These are phyloP conservation scores for Farysia itapuensis DNA, from an alignment of 1,284 basidiomycete species.

Conservation along the genomic window DNA sequence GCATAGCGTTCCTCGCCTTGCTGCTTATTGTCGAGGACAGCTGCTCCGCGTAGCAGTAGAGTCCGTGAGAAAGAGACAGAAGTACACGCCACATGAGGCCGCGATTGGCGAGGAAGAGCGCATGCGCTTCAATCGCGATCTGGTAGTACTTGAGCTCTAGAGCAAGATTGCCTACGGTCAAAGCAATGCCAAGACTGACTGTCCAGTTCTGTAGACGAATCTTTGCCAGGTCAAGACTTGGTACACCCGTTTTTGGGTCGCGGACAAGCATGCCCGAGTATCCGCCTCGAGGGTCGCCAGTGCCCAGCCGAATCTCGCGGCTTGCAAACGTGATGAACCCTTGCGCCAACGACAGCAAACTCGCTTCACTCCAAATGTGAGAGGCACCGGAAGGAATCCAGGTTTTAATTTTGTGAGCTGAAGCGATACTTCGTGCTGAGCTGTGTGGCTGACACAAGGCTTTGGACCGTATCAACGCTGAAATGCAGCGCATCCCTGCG, in stretches of 20 bases:
- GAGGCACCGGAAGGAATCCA: slow-evolving; percentile 3
- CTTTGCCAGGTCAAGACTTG: slow-evolving; percentile 6
- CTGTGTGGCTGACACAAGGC: slow-evolving; percentile 1
- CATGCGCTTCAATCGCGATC: slow-evolving; percentile 20
- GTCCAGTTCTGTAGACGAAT: slow-evolving; percentile 29
- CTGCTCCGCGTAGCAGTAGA: slow-evolving; percentile 3
- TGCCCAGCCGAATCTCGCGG: slow-evolving; percentile 23
- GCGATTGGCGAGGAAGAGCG: slow-evolving; percentile 17
- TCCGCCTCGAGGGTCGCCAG: slow-evolving; percentile 13
- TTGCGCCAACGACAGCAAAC: background rate
- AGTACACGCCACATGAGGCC: slow-evolving; percentile 29
- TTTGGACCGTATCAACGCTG: background rate
- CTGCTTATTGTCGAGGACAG: background rate
- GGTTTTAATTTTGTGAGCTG: background rate
- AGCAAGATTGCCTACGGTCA: slow-evolving; percentile 18
- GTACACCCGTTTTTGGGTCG: background rate
- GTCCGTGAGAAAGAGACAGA: slow-evolving; percentile 13
- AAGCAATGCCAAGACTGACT: slow-evolving; percentile 15
- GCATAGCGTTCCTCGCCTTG: background rate
- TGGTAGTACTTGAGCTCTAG: slow-evolving; percentile 13
- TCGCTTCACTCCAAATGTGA: background rate
- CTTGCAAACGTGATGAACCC: slow-evolving; percentile 15
- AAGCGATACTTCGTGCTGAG: background rate
- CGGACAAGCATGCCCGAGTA: slow-evolving; percentile 17
- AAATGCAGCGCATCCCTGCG: slow-evolving; percentile 12